Base-by-base conservation (phyloP, 805 yeast species). In the Brettanomyces custersianus region DNA sequence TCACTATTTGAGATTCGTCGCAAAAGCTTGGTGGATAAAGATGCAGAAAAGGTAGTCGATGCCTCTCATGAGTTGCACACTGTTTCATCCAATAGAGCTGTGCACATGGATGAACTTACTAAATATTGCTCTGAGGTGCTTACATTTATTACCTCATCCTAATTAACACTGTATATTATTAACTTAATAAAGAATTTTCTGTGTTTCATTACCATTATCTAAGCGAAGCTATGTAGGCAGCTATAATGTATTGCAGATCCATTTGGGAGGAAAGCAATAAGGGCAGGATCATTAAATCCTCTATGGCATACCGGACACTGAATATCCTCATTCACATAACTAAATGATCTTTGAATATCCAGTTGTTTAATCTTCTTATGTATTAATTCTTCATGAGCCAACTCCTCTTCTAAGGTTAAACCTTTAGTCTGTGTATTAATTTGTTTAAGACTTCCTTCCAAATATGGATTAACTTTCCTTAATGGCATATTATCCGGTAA, bases 51-150 rank as follows among this genome's bases (percentile, higher is more conserved):
- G 5, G 45, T 42, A 55, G 55, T 57, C 7, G 56, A 48, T 1
- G 70, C 76, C 1, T 56, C 86, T 32, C 56, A 61, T 4, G 44
- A 53, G 17, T 81, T 84, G 80, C 36, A 41, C 28, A 46, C 35
- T 1, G 51, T 54, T 7, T 78, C 74, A 40, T 42, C 50, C 7
- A 45, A 39, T 0, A 66, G 64, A 32, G 62, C 68, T 26, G 65
- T 63, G 4, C 66, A 64, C 12, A 56, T 88, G 48, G 94, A 85
- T 49, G 73, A 70, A 21, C 57, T 83, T 40, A 73, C 74, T 27
- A 82, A 86, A 53, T 85, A 77, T 57, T 84, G 95, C 56, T 70
- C 92, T 2, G 88, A 94, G 39, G 86, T 87, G 13, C 60, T 82
- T 22, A 70, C 66, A 43, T 76, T 83, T 48, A 63, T 85, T 33